These are phyloP conservation scores for Salix dunnii DNA, from an alignment of 345 rosid species.

Conservation along the genomic window DNA sequence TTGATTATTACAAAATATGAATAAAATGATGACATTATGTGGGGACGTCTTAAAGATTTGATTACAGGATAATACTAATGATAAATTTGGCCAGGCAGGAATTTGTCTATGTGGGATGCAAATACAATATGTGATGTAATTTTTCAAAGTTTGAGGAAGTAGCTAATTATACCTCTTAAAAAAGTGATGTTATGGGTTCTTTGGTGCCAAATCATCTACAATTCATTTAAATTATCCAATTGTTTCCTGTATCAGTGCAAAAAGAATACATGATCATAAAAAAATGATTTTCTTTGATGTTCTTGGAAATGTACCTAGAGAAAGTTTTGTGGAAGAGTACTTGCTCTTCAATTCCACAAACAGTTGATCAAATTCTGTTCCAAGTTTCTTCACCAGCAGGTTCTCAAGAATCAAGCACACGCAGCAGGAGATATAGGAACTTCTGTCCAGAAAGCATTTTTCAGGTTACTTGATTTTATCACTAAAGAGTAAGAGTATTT, in stretches of 20 bases:
- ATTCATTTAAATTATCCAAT: not conserved
- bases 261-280: too few species aligned
- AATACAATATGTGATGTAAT: too few species aligned
- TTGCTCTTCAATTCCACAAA: too few species aligned
- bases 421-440: conserved; percentile 70
- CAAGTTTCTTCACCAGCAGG: conserved; percentile 84
- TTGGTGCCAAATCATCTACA: not conserved
- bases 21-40: too few species aligned
- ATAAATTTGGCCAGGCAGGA: not conserved
- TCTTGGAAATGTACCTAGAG: too few species aligned
- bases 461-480: conserved; percentile 48
- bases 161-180: not conserved
- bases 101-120: not conserved
- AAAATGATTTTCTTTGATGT: too few species aligned
- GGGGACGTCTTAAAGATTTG: too few species aligned
- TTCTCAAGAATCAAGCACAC: conserved; percentile 62
- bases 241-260: too few species aligned
- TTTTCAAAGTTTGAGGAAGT: too few species aligned
- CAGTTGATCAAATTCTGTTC: conserved; percentile 95
- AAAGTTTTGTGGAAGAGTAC: too few species aligned
- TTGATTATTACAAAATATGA: too few species aligned
- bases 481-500: not conserved
- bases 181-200: not conserved
- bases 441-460: conserved; percentile 70
- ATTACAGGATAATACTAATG: not conserved